Percentiles rank a stretch among this genome's conserved stretches.
phyloP scores from a whole-genome alignment of 2,329 filamentous ascomycete species.

The Venturia aucupariae region DNA sequence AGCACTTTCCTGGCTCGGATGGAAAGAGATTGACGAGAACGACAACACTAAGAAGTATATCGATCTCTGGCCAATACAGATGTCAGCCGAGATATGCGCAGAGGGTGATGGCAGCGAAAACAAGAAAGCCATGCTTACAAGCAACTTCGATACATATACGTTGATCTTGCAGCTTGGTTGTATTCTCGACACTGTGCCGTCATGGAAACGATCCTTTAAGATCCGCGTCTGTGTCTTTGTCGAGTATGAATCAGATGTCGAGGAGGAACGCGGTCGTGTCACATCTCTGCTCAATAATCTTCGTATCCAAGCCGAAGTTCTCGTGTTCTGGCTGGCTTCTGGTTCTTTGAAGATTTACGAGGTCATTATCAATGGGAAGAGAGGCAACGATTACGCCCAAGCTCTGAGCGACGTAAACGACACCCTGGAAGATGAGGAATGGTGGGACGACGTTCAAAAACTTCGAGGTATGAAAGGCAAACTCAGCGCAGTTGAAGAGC shows the following conservation, averaged over 20 bases:
- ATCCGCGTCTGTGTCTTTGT: constrained; percentile 79
- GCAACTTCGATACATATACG: constrained; percentile 85
- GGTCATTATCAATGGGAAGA: constrained; percentile 63
- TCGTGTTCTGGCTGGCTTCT: constrained; percentile 74
- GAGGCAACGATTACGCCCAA: constrained; percentile 38
- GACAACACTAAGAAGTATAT: constrained; percentile 58
- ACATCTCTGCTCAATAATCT: constrained; percentile 68
- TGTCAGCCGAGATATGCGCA: constrained; percentile 72
- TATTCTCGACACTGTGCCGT: constrained; percentile 70
- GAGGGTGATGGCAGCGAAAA: constrained; percentile 30
- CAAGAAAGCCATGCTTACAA: constrained; percentile 61
- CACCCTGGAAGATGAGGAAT: constrained; percentile 61
- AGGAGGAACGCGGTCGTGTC: constrained; percentile 66
- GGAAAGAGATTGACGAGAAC: constrained; percentile 35
- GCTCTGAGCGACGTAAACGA: constrained; percentile 54
- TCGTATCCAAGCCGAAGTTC: constrained; percentile 67
- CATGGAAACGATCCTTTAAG: constrained; percentile 65
- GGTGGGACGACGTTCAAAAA: constrained; percentile 70
- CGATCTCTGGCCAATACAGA: constrained; percentile 87
- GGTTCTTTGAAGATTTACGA: constrained; percentile 58
- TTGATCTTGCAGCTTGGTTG: constrained; percentile 81
- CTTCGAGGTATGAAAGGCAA: constrained; percentile 19
- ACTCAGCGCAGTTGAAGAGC: constrained; percentile 33
- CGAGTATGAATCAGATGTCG: constrained; percentile 76
- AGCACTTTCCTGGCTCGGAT: constrained; percentile 21